phyloP scores from a whole-genome alignment of 345 rosid species.

The Gossypium rotundifolium region DNA sequence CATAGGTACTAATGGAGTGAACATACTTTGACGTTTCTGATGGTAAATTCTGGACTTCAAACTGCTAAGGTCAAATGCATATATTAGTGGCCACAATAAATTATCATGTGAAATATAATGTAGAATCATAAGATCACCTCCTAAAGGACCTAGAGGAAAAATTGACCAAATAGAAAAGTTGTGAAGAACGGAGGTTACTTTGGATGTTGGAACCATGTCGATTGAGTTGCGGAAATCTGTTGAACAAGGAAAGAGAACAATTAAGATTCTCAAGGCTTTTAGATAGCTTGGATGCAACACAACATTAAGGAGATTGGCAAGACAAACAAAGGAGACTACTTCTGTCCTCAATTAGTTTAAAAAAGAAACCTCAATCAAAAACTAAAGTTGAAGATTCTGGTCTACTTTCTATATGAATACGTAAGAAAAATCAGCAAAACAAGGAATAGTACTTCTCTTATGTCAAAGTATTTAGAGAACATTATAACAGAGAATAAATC shows the following conservation, averaged over 20 bases:
- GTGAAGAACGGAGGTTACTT: slow-evolving; percentile 23
- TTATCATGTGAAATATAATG: neutral
- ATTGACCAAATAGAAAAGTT: neutral
- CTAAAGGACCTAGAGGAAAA: neutral
- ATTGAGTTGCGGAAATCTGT: slow-evolving; percentile 25
- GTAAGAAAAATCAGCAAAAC: neutral
- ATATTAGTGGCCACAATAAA: slow-evolving; percentile 4
- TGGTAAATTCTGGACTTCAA: slow-evolving; percentile 28
- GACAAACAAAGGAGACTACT: neutral
- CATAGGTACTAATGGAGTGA: slow-evolving; percentile 4
- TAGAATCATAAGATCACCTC: neutral
- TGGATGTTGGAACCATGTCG: neutral
- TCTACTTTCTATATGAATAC: neutral
- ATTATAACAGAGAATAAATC: neutral
- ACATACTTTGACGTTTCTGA: slow-evolving; percentile 49
- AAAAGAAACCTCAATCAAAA: neutral
- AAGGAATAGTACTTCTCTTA: neutral
- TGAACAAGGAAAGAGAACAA: slow-evolving; percentile 4
- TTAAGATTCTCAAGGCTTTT: neutral
- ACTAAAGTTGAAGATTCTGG: neutral
- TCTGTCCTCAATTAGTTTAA: neutral
- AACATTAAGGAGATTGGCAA: neutral
- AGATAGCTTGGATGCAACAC: neutral
- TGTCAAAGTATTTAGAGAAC: no score
- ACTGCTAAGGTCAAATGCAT: slow-evolving; percentile 24